A percentile compares a stretch with the other conserved stretches of the same genome.
Evolutionary conservation across 768 basidiomycete genomes (phyloP).

Genomic region (Mycena olivaceomarginata): DNA sequence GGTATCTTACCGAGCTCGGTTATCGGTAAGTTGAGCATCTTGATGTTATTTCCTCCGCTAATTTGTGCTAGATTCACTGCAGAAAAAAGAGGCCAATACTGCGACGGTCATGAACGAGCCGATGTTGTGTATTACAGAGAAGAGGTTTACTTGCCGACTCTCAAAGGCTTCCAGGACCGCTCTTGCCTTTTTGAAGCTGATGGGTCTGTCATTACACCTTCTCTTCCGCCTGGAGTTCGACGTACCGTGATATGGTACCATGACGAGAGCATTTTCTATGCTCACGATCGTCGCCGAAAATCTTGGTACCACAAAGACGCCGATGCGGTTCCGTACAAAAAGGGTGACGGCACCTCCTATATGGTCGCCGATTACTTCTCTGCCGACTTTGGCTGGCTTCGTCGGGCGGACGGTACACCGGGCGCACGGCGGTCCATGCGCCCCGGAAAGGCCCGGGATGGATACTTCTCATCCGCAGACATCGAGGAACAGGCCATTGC

Average conservation of each 20-base stretch:
- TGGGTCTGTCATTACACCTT: not conserved
- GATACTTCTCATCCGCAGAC: not conserved
- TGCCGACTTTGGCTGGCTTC: not conserved
- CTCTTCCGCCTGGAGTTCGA: not conserved
- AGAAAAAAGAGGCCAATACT: not conserved
- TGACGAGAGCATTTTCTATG: not conserved
- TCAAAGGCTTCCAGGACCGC: slow-evolving; percentile 31
- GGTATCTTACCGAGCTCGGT: not conserved
- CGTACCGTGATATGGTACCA: not conserved
- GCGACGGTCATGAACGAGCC: slow-evolving; percentile 17
- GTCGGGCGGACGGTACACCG: not conserved
- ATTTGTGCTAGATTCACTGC: not conserved
- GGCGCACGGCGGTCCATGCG: not conserved
- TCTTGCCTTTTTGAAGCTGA: slow-evolving; percentile 5
- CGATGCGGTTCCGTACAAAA: not conserved
- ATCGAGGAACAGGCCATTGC: not conserved
- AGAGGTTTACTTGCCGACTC: slow-evolving; percentile 46
- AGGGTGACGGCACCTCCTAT: not conserved
- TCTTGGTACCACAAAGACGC: not conserved
- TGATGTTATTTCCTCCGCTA: not conserved
- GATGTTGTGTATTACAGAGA: slow-evolving; percentile 54
- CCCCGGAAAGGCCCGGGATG: not conserved
- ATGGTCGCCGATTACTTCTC: not conserved
- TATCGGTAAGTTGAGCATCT: not conserved
- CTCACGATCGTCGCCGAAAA: not conserved